Conservation (phyloP, 1,284 basidiomycete species). For the Melampsora americana region DNA sequence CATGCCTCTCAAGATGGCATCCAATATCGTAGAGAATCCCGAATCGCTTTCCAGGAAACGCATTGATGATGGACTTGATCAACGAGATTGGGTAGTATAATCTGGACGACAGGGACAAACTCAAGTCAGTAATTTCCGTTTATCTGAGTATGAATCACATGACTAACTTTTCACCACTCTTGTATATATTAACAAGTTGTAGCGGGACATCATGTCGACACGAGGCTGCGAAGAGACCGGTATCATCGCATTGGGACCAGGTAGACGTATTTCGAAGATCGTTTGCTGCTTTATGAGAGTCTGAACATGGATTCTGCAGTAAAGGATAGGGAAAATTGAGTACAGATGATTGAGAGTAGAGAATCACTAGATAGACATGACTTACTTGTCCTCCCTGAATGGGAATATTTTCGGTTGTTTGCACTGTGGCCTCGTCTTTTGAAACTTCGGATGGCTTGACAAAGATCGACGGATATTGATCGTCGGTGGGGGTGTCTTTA, state of each 20-base stretch:
- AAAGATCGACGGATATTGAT: constrained; percentile 18
- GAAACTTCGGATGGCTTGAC: neutral
- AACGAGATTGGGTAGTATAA: constrained; percentile 5
- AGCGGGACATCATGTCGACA: constrained; percentile 18
- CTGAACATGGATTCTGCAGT: constrained; percentile 5
- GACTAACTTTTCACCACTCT: constrained; percentile 8
- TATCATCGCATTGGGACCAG: constrained; percentile 10
- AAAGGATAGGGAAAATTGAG: neutral
- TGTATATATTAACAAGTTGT: neutral
- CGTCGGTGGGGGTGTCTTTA: constrained; percentile 8
- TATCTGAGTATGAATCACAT: neutral
- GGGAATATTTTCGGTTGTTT: neutral
- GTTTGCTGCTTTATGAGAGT: constrained; percentile 21
- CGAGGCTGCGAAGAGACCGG: constrained; percentile 14
- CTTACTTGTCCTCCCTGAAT: neutral
- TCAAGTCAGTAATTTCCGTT: neutral
- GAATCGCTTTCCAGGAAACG: neutral
- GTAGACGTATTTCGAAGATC: neutral
- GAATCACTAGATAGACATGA: neutral
- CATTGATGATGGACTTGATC: neutral
- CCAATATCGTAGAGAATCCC: constrained; percentile 25
- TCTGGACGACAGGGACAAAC: neutral
- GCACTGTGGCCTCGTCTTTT: neutral
- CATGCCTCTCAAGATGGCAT: constrained; percentile 9
- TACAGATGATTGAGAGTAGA: neutral